Conservation (phyloP, 2,329 filamentous ascomycete species). For the Thelonectria discophora region DNA sequence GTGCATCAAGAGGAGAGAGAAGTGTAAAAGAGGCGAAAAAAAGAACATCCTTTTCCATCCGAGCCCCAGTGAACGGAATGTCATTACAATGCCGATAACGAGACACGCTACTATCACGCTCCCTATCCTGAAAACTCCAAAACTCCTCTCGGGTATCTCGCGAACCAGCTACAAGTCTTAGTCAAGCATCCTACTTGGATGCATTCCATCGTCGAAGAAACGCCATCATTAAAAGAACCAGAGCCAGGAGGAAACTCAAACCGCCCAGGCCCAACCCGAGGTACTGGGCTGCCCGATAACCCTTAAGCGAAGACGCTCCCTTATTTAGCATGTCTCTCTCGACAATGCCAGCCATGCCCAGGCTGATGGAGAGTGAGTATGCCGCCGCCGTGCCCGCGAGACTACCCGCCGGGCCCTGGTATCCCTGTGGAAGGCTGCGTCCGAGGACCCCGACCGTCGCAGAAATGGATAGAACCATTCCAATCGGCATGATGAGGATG, state of each 20-base stretch:
- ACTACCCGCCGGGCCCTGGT: slow-evolving; percentile 35
- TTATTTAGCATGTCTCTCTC: slow-evolving; percentile 27
- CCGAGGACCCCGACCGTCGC: slow-evolving; percentile 32
- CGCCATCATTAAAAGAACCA: slow-evolving; percentile 30
- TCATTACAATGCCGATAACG: neutral
- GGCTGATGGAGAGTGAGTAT: slow-evolving; percentile 36
- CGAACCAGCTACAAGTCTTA: slow-evolving; percentile 3
- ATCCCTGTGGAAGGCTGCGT: slow-evolving; percentile 35
- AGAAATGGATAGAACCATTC: slow-evolving; percentile 37
- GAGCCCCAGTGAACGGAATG: neutral
- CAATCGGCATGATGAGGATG: slow-evolving; percentile 38
- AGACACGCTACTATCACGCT: neutral
- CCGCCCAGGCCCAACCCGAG: slow-evolving; percentile 36
- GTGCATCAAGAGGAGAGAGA: slow-evolving; percentile 36
- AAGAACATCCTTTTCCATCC: slow-evolving; percentile 32
- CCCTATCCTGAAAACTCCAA: neutral
- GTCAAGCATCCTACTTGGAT: slow-evolving; percentile 19
- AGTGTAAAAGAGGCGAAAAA: slow-evolving; percentile 36
- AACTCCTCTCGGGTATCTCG: slow-evolving; percentile 20
- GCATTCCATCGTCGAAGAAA: slow-evolving; percentile 32
- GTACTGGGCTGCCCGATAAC: slow-evolving; percentile 39
- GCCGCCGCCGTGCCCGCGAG: slow-evolving; percentile 31
- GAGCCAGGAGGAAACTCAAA: slow-evolving; percentile 34
- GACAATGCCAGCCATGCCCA: slow-evolving; percentile 40
- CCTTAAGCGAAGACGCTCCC: slow-evolving; percentile 25